phyloP scores from a whole-genome alignment of 1,284 basidiomycete genomes.

The Malassezia restricta region DNA sequence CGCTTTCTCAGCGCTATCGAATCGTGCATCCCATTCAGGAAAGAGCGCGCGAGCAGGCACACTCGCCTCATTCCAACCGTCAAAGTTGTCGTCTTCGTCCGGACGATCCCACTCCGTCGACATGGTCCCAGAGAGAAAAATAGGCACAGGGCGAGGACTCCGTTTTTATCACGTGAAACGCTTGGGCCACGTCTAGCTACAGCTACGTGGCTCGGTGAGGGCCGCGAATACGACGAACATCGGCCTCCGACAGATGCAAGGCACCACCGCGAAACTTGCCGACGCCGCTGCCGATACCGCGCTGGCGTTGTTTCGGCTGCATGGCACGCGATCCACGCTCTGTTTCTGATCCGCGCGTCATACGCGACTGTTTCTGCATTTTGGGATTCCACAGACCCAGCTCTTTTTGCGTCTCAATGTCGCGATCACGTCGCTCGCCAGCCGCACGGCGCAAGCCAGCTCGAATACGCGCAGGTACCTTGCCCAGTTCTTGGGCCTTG shows the following conservation, averaged over 20 bases:
- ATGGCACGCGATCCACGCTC: conserved; percentile 24
- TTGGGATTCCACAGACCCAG: conserved; percentile 37
- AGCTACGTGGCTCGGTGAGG: conserved; percentile 1
- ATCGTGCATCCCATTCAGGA: conserved; percentile 6
- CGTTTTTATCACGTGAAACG: neutral
- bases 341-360: conserved; percentile 23
- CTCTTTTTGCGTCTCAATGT: conserved; percentile 36
- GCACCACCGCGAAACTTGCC: conserved; percentile 35
- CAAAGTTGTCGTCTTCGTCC: conserved; percentile 23
- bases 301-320: conserved; percentile 23
- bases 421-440: conserved; percentile 31
- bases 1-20: conserved; percentile 22
- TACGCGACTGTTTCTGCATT: conserved; percentile 21
- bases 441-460: conserved; percentile 31
- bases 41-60: conserved; percentile 16
- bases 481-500: conserved; percentile 27
- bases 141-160: no score
- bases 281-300: conserved; percentile 38
- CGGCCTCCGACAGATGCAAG: conserved; percentile 25
- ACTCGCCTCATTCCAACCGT: conserved; percentile 26
- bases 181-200: neutral
- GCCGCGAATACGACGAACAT: conserved; percentile 25
- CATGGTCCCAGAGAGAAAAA: neutral
- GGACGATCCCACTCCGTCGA: neutral
- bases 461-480: conserved; percentile 32